These are phyloP conservation scores for Fistulina hepatica DNA, from an alignment of 1,284 basidiomycete genomes.

Conservation along the genomic window DNA sequence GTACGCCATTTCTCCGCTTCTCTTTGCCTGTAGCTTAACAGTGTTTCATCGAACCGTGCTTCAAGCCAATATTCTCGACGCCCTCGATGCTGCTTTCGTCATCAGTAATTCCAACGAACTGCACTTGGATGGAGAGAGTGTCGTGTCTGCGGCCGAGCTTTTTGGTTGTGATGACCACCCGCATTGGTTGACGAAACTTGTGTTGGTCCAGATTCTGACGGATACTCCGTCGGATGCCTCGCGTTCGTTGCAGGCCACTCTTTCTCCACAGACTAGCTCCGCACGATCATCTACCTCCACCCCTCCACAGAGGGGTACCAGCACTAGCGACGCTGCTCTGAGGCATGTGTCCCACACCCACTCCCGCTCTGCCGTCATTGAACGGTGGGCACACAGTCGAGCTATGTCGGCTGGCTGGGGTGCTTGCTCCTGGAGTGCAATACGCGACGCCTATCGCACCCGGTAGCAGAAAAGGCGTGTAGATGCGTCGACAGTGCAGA, in stretches of 20 bases:
- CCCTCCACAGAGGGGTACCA: neutral
- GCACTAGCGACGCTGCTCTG: neutral
- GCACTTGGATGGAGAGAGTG: slow-evolving; percentile 11
- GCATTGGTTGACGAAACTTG: slow-evolving; percentile 67
- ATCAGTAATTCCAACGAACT: slow-evolving; percentile 9
- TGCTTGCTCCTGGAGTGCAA: slow-evolving; percentile 66
- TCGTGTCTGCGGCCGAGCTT: slow-evolving; percentile 27
- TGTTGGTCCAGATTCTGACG: slow-evolving; percentile 58
- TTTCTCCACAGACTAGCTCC: no score
- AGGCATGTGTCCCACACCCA: slow-evolving; percentile 44
- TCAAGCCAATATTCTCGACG: slow-evolving; percentile 18
- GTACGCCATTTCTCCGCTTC: slow-evolving; percentile 41
- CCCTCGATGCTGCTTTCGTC: slow-evolving; percentile 13
- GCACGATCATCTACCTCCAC: no score
- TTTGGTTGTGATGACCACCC: slow-evolving; percentile 60
- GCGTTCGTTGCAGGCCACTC: no score
- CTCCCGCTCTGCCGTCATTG: slow-evolving; percentile 58
- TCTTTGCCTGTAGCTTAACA: slow-evolving; percentile 49
- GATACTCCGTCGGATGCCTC: slow-evolving; percentile 29
- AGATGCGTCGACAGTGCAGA: slow-evolving; percentile 52
- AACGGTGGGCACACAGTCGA: slow-evolving; percentile 62
- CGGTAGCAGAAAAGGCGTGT: slow-evolving; percentile 72
- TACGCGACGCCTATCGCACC: slow-evolving; percentile 52
- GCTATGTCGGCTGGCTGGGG: slow-evolving; percentile 57
- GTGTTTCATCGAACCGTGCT: slow-evolving; percentile 45